These are phyloP conservation scores for Aspergillus conjunctus DNA, from an alignment of 495 filamentous ascomycete genomes.

Conservation along the genomic window DNA sequence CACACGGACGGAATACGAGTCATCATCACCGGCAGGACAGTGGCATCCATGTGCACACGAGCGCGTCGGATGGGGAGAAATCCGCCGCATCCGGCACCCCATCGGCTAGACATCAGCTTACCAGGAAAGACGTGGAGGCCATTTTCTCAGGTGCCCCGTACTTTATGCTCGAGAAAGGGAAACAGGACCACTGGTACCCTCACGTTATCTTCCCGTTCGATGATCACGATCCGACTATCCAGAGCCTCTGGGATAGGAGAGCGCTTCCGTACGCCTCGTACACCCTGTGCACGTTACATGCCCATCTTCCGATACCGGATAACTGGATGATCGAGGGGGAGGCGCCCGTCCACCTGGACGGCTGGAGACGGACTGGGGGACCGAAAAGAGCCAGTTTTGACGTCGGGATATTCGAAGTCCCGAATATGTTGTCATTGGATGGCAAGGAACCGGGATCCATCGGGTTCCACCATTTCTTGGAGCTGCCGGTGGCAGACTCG, in stretches of 20 bases:
- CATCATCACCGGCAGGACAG: constrained; percentile 9
- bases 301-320: constrained; percentile 46
- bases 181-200: constrained; percentile 59
- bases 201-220: constrained; percentile 73
- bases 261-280: constrained; percentile 49
- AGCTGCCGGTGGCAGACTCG: constrained; percentile 66
- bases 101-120: constrained; percentile 36
- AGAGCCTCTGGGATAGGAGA: constrained; percentile 62
- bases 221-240: constrained; percentile 57
- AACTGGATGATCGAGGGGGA: constrained; percentile 41
- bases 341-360: constrained; percentile 28
- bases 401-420: constrained; percentile 59
- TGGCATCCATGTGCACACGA: neutral
- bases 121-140: constrained; percentile 62
- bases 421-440: constrained; percentile 76
- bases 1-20: neutral
- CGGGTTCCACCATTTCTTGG: constrained; percentile 73
- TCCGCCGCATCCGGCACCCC: neutral
- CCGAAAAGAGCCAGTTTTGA: constrained; percentile 57
- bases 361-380: constrained; percentile 32
- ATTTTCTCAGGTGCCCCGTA: constrained; percentile 79
- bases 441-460: constrained; percentile 71
- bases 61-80: neutral
- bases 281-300: constrained; percentile 49
- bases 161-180: constrained; percentile 58